These are phyloP conservation scores for Hypoxylon perforatum DNA, from an alignment of 495 filamentous ascomycete genomes.

Conservation along the genomic window DNA sequence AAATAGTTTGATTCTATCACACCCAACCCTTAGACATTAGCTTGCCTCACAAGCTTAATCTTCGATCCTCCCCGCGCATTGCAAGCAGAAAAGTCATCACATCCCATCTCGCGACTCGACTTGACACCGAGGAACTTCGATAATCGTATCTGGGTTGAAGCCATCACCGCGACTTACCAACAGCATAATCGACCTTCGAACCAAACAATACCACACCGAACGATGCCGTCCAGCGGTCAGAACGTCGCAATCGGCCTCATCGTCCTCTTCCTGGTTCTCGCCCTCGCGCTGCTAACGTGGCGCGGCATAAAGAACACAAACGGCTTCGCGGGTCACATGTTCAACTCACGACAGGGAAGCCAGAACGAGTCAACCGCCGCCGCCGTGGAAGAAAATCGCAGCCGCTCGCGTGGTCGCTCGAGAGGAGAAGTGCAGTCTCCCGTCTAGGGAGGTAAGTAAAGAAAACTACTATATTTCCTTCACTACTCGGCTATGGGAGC, in stretches of 20 bases:
- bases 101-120: too few relatives aligned
- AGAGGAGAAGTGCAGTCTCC: neutral
- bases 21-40: too few relatives aligned
- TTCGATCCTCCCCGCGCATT: too few relatives aligned
- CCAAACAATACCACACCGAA: neutral
- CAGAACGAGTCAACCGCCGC: neutral
- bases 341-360: conserved; percentile 10
- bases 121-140: too few relatives aligned
- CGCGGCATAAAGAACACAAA: conserved; percentile 5
- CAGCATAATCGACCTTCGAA: neutral
- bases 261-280: conserved; percentile 17
- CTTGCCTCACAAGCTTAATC: too few relatives aligned
- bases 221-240: neutral
- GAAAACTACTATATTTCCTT: too few relatives aligned
- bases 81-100: too few relatives aligned
- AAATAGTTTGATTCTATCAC: too few relatives aligned
- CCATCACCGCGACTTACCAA: neutral
- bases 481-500: too few relatives aligned
- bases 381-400: neutral
- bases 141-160: too few relatives aligned
- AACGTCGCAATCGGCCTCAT: conserved; percentile 25
- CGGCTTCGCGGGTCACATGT: conserved; percentile 29
- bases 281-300: conserved; percentile 15
- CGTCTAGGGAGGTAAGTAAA: conserved; percentile 13
- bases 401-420: neutral